Base-by-base conservation (phyloP, 1,284 basidiomycete genomes). In the Phellopilus nigrolimitatus region DNA sequence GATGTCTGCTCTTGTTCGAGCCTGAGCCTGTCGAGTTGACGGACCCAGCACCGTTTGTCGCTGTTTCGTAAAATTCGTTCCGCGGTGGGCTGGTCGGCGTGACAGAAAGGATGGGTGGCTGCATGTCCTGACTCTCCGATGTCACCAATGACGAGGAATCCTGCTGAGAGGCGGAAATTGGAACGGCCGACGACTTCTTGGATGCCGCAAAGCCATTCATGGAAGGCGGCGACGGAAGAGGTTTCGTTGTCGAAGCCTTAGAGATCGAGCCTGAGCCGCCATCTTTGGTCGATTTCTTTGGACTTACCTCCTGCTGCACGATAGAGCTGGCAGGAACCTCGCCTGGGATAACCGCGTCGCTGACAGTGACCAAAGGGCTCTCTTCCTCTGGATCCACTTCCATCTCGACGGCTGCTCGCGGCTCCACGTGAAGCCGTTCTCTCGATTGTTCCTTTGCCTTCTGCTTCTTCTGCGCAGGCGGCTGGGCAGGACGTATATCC, bases 1-100 rank as follows among this genome's bases (percentile, higher is more conserved):
- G 69, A 57, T 79, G 76, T 27, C 80, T 72, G 28, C 72, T 66
- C 54, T 60, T 71, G 17, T 78, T 75, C 1, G 69, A 70, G 13
- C 59, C 62, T 2, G 69, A 66, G 19, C 62, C 65, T 5, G 58
- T 58, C 28, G 63, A 64, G 27, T 59, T 61, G 2, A 61, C 57
- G 36, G 60, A 61, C 22, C 56, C 56, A 12, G 63, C 59, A 15
- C 54, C 53, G 13, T 24, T 42, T 22, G 47, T 1, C 24, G 13
- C 10, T 51, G 38, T 17, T 50, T 48, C 49, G 41, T 36, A 45
- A 22, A 48, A 28, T 30, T 54, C 53, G 10, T 37, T 44, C 6
- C 40, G 40, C 13, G 49, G 49, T 17, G 54, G 54, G 17, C 54
- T 56, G 3, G 54, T 52, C 8, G 54, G 54, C 15, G 45, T 52